Conservation (phyloP, 1,284 basidiomycete species). For the Sparassis latifolia region DNA sequence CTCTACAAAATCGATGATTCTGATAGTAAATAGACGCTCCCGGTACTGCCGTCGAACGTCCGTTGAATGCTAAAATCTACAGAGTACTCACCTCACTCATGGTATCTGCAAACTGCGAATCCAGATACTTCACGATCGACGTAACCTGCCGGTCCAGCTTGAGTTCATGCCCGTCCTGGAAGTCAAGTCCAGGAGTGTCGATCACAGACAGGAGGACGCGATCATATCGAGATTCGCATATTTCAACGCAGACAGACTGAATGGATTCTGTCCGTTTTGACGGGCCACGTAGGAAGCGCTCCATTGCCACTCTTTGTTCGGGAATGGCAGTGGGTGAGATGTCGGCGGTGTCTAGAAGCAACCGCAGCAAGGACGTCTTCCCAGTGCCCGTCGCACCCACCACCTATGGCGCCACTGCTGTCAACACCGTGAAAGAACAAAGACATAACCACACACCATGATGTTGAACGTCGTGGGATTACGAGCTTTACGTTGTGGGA, state of each 20-base stretch:
- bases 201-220: conserved; percentile 68
- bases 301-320: conserved; percentile 59
- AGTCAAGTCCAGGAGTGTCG: conserved; percentile 78
- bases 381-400: conserved; percentile 74
- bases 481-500: conserved; percentile 49
- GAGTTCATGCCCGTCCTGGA: conserved; percentile 61
- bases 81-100: conserved; percentile 54
- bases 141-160: conserved; percentile 72
- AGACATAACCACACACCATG: conserved; percentile 47
- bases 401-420: conserved; percentile 38
- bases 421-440: neutral
- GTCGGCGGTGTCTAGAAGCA: conserved; percentile 71
- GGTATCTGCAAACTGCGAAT: conserved; percentile 73
- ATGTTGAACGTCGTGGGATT: conserved; percentile 76
- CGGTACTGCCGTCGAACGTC: neutral
- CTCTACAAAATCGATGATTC: neutral
- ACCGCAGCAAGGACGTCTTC: conserved; percentile 66
- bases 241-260: conserved; percentile 63
- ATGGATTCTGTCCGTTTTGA: conserved; percentile 56
- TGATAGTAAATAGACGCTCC: neutral
- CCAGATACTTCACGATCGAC: conserved; percentile 64
- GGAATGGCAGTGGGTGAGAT: conserved; percentile 62
- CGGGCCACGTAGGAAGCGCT: conserved; percentile 50
- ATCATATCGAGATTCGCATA: conserved; percentile 74
- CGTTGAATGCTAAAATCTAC: neutral